Conservation (phyloP, 2,329 filamentous ascomycete genomes). For the Daldinia sp. region DNA sequence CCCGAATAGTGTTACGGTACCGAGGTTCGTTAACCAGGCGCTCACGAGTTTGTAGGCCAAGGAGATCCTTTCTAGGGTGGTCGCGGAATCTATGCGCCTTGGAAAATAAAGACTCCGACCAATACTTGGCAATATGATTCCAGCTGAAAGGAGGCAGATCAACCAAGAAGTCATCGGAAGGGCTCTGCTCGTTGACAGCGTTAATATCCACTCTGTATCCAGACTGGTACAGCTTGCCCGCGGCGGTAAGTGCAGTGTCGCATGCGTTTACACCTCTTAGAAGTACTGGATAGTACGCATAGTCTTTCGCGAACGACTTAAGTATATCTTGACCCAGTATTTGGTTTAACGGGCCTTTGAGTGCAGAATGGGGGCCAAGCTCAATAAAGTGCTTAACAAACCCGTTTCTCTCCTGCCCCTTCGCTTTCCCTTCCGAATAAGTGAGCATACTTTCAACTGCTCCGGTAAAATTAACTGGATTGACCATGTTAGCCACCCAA, state of each 20-base stretch:
- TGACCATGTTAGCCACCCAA: neutral
- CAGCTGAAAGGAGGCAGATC: slow-evolving; percentile 1
- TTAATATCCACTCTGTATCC: neutral
- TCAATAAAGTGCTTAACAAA: neutral
- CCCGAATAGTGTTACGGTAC: neutral
- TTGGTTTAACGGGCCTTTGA: neutral
- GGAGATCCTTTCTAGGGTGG: neutral
- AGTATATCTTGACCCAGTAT: neutral
- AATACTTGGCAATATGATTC: neutral
- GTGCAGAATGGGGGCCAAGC: neutral
- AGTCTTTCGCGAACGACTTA: neutral
- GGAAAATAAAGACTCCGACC: neutral
- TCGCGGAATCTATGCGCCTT: neutral
- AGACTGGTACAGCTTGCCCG: neutral
- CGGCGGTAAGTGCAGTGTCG: neutral
- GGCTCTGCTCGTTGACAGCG: neutral
- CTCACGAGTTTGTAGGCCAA: neutral
- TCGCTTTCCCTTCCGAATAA: no score
- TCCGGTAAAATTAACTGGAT: neutral
- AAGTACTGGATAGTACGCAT: neutral
- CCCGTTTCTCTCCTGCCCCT: neutral
- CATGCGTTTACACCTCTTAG: neutral
- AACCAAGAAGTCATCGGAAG: neutral
- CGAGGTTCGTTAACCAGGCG: neutral
- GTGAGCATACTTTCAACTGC: neutral